Evolutionary conservation across 2,329 filamentous ascomycete genomes (phyloP), one percentile per base, ranked within the genome.

Genomic region (Colletotrichum sansevieriae): DNA sequence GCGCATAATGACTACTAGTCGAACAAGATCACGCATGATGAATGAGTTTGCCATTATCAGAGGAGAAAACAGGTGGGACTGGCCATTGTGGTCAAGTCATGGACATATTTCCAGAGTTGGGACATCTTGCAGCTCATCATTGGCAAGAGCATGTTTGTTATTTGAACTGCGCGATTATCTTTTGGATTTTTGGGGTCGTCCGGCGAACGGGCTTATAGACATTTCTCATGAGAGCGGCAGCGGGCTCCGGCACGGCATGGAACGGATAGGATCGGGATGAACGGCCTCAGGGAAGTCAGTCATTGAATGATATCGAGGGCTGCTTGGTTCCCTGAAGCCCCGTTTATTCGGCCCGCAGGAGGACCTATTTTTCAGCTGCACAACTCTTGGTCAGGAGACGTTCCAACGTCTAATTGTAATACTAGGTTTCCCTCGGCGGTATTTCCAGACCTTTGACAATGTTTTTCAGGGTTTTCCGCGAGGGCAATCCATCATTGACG

Each of bases 391-490:
- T 39, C 56, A 25, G 12, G 65, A 37, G 52, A 20, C 52, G 22
- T 11, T 13, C n/a, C 29, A 55, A 55, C 54, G 55, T 68, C 55
- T 56, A 56, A 43, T 55, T 69, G 66, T 69, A 69, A 69, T 61
- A 69, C 46, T 69, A 65, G 55, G 35, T 51, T 61, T 18, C 39
- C 20, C 49, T 49, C 47, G 29, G 4, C 9, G 6, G 62, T 37
- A 39, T 33, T 11, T n/a, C 8, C 18, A 33, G 20, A n/a, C 41
- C 15, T 46, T 46, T 11, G 35, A 58, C n/a, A 10, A 13, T 43
- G 35, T 15, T 15, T 20, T 47, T 13, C 49, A 18, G 35, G 18
- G 49, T 22, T 37, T 37, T 20, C 12, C n/a, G 44, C 25, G 35
- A n/a, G 43, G 44, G 43, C 12, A 8, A 18, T 10, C 13, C 46